A percentile compares a stretch with the other conserved stretches of the same genome.
phyloP scores from a whole-genome alignment of 1,139 yeast genomes.

The Yarrowia galli region DNA sequence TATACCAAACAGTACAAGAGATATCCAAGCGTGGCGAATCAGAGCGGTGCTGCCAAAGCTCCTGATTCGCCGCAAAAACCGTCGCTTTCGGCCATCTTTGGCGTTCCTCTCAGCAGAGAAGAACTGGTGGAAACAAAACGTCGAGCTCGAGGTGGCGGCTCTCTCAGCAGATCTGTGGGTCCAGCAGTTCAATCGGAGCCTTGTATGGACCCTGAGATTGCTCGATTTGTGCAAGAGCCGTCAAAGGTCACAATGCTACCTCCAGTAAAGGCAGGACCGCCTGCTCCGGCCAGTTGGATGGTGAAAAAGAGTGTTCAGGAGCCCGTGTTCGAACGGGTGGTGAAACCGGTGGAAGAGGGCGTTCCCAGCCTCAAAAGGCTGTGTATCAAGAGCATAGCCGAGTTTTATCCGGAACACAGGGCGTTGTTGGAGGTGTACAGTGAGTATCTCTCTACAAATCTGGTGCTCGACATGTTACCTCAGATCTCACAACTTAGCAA shows the following conservation, averaged over 20 bases:
- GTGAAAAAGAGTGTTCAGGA: not conserved
- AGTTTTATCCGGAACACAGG: constrained; percentile 7
- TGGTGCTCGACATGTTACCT: constrained; percentile 19
- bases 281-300: constrained; percentile 23
- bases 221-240: constrained; percentile 3
- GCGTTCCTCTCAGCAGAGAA: constrained; percentile 21
- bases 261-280: constrained; percentile 25
- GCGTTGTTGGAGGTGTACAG: constrained; percentile 18
- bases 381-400: constrained; percentile 9
- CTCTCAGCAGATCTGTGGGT: constrained; percentile 21
- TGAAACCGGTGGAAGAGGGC: not conserved
- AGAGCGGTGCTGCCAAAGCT: not conserved
- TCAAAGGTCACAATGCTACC: constrained; percentile 4
- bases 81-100: constrained; percentile 11
- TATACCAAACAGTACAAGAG: constrained; percentile 32
- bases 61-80: constrained; percentile 2
- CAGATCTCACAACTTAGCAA: constrained; percentile 4
- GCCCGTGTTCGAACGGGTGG: not conserved
- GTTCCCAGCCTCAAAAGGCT: not conserved
- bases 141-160: constrained; percentile 18
- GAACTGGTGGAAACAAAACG: constrained; percentile 16
- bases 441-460: constrained; percentile 10
- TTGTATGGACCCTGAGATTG: constrained; percentile 24
- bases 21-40: constrained; percentile 2
- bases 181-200: constrained; percentile 23